Evolutionary conservation across 768 basidiomycete species (phyloP).

Genomic region (Mycena indigotica): DNA sequence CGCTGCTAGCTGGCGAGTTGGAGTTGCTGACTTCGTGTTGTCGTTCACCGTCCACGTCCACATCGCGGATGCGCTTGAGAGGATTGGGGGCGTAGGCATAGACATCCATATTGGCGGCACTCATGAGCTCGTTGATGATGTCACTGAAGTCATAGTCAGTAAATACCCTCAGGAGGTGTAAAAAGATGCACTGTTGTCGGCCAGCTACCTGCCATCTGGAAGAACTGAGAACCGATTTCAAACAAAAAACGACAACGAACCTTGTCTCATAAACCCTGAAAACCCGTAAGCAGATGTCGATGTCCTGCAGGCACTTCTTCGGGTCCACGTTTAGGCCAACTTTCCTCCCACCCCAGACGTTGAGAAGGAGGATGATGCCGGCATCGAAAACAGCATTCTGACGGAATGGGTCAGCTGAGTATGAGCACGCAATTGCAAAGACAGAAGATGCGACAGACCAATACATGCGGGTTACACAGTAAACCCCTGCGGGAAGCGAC

Average conservation of each 20-base stretch:
- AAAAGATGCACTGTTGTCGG: conserved; percentile 18
- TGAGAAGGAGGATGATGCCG: conserved; percentile 4
- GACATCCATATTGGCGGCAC: conserved; percentile 9
- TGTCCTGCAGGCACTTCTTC: conserved; percentile 18
- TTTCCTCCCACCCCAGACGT: conserved; percentile 16
- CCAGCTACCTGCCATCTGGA: conserved; percentile 20
- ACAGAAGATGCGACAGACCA: conserved; percentile 13
- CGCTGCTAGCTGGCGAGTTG: neutral
- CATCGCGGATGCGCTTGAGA: conserved; percentile 9
- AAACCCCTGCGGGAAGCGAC: conserved; percentile 21
- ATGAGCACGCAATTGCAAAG: conserved; percentile 3
- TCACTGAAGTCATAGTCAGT: conserved; percentile 7
- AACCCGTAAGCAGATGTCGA: conserved; percentile 14
- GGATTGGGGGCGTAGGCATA: conserved; percentile 7
- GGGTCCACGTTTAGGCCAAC: conserved; percentile 12
- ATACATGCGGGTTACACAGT: conserved; percentile 13
- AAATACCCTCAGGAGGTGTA: neutral
- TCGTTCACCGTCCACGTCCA: conserved; percentile 1
- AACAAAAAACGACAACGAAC: neutral
- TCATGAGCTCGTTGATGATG: conserved; percentile 20
- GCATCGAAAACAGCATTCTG: conserved; percentile 7
- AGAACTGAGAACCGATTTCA: neutral
- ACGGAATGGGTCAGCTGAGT: too few relatives aligned
- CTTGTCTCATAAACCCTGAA: conserved; percentile 14
- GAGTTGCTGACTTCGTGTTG: neutral